A percentile compares a stretch with the other conserved stretches of the same genome.
phyloP scores from a whole-genome alignment of 1,284 basidiomycete species.

The Leucoagaricus sp. region DNA sequence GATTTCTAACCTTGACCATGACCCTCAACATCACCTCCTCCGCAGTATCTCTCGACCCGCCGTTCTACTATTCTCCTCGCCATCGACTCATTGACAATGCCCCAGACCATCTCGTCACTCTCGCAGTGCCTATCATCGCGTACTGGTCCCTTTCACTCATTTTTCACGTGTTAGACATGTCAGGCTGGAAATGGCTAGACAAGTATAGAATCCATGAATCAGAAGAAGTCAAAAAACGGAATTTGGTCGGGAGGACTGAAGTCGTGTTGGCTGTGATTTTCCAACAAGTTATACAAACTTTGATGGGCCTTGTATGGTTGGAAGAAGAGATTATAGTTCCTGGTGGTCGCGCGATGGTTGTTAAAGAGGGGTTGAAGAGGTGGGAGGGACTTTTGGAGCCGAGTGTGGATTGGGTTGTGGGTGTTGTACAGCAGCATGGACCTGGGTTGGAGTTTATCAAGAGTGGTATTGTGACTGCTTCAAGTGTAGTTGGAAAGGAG shows the following conservation, averaged over 20 bases:
- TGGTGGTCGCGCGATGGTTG: background rate
- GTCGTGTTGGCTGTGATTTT: conserved; percentile 82
- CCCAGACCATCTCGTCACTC: conserved; percentile 74
- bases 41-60: conserved; percentile 33
- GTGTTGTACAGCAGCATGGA: background rate
- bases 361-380: conserved; percentile 1
- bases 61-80: conserved; percentile 66
- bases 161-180: conserved; percentile 83
- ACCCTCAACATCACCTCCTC: conserved; percentile 25
- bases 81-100: conserved; percentile 59
- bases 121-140: conserved; percentile 77
- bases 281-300: conserved; percentile 87
- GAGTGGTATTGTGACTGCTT: background rate
- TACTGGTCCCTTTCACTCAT: conserved; percentile 87
- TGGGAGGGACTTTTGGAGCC: conserved; percentile 11
- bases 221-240: conserved; percentile 75
- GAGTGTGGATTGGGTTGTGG: background rate
- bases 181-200: conserved; percentile 79
- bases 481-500: conserved; percentile 2
- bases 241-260: conserved; percentile 70
- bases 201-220: conserved; percentile 89
- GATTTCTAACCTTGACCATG: conserved; percentile 18
- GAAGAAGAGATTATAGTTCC: conserved; percentile 47
- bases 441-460: background rate
- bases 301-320: conserved; percentile 73